A percentile compares a stretch with the other conserved stretches of the same genome.
These are phyloP conservation scores for Aleurites moluccanus DNA, from an alignment of 441 rosid genomes.

Conservation along the genomic window DNA sequence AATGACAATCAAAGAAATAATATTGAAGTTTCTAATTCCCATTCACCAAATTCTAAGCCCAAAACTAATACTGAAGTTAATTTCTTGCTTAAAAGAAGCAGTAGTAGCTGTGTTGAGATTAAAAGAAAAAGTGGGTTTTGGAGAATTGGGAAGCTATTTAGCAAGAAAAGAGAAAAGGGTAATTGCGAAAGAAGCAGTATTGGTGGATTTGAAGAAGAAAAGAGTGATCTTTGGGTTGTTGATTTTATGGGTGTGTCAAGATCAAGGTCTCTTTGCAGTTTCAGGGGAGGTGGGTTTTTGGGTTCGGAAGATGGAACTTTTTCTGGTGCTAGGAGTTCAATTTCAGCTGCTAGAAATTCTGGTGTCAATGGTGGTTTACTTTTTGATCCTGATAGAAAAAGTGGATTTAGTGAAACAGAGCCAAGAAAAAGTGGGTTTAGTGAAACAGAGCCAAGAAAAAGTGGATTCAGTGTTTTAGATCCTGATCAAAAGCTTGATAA, in stretches of 20 bases:
- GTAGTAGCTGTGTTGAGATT: slow-evolving; percentile 86
- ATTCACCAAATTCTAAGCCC: slow-evolving; percentile 18
- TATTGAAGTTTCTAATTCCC: slow-evolving; percentile 20
- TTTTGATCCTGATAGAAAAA: slow-evolving; percentile 58
- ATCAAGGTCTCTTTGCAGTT: slow-evolving; percentile 91
- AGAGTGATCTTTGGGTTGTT: slow-evolving; percentile 74
- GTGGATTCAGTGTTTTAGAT: slow-evolving; percentile 41
- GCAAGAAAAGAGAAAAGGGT: slow-evolving; percentile 58
- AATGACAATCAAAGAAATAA: slow-evolving; percentile 41
- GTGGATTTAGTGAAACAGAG: slow-evolving; percentile 57
- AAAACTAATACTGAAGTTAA: slow-evolving; percentile 31
- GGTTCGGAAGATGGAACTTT: slow-evolving; percentile 72
- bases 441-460: slow-evolving; percentile 55
- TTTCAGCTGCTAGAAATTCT: slow-evolving; percentile 66
- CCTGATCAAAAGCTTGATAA: slow-evolving; percentile 30
- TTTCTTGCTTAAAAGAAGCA: slow-evolving; percentile 70
- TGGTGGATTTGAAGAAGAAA: slow-evolving; percentile 45
- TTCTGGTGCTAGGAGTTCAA: slow-evolving; percentile 71
- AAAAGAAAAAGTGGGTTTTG: slow-evolving; percentile 73
- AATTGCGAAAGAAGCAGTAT: slow-evolving; percentile 37
- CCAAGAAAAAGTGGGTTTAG: slow-evolving; percentile 49
- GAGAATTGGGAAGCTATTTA: slow-evolving; percentile 69
- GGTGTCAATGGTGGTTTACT: slow-evolving; percentile 64
- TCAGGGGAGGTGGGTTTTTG: slow-evolving; percentile 56
- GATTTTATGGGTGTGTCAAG: slow-evolving; percentile 77